Evolutionary conservation across 345 rosid genomes (phyloP), one percentile per base, ranked within the genome.

Genomic region (Ceriops tagal): DNA sequence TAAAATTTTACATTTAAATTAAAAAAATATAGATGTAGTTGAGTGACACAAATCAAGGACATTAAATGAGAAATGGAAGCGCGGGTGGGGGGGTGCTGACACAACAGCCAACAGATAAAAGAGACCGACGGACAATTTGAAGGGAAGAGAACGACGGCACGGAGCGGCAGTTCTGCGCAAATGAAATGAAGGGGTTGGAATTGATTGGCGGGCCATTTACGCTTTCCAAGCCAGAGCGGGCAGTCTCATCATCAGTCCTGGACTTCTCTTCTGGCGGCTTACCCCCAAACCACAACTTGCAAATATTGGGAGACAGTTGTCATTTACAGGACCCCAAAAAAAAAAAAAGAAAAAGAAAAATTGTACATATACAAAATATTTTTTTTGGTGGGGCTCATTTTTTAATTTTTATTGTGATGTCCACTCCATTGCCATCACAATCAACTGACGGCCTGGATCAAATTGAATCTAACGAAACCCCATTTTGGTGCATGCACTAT

Each of bases 1-100:
- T 32, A 32, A 5, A 32, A 32, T 32, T 32, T 32, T 6, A 32
- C 7, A 32, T 32, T 32, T 32, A 32, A 32, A 32, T 32, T 32
- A 0, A 32, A 28, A 32, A 32, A 0, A 32, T 79, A 49, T 53
- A 75, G 37, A 71, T 59, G 82, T 58, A 80, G 89, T 66, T 77
- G 92, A 78, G 82, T 71, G 64, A 65, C 81, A 65, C 81, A 79
- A 83, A 82, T 85, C 80, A 71, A 6, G 69, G 69, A 76, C 79
- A 82, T 68, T 85, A 78, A 84, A 56, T 64, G 78, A 43, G 71
- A 16, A 68, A 68, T 58, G 60, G 72, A 81, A 16, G 65, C 65
- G 46, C 49, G 66, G 72, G 65, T 67, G 72, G 65, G 65, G 65
- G 65, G 80, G 73, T 66, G 83, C 84, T 78, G 84, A 75, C 84